These are phyloP conservation scores for Boletus reticulatus DNA, from an alignment of 768 basidiomycete species.

Conservation along the genomic window DNA sequence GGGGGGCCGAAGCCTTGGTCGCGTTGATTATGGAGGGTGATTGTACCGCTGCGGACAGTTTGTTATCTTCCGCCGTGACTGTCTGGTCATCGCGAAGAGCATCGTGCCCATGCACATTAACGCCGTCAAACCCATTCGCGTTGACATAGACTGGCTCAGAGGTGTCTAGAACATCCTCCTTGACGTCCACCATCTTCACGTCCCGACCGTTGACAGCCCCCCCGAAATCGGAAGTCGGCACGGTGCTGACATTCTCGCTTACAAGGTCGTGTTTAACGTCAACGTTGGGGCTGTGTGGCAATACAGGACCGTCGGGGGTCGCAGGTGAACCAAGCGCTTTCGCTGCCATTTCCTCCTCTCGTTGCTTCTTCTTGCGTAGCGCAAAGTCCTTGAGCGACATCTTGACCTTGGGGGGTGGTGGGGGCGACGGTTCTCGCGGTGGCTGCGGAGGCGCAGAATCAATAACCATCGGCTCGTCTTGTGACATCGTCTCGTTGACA, in stretches of 20 bases:
- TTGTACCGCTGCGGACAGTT: neutral
- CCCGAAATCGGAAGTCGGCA: neutral
- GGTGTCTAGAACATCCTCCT: neutral
- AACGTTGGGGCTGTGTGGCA: slow-evolving; percentile 19
- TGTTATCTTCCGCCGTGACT: neutral
- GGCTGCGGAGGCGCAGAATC: slow-evolving; percentile 7
- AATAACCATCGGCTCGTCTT: slow-evolving; percentile 8
- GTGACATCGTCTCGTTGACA: neutral
- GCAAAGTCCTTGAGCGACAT: slow-evolving; percentile 59
- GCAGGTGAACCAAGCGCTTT: slow-evolving; percentile 26
- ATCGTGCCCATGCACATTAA: neutral
- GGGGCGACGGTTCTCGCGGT: slow-evolving; percentile 25
- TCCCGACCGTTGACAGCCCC: slow-evolving; percentile 4
- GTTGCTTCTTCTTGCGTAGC: slow-evolving; percentile 50
- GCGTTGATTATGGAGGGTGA: neutral
- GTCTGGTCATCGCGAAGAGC: neutral
- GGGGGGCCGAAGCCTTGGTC: neutral
- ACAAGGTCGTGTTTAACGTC: slow-evolving; percentile 18
- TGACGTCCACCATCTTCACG: slow-evolving; percentile 9
- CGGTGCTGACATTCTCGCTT: neutral
- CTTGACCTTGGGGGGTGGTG: slow-evolving; percentile 49
- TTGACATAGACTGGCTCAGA: neutral
- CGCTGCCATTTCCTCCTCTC: slow-evolving; percentile 42
- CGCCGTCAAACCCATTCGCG: slow-evolving; percentile 1
- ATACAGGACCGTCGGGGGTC: slow-evolving; percentile 8